Percentiles rank a stretch among this genome's conserved stretches.
Conservation (phyloP, 805 yeast genomes). For the Candida xyloterini region DNA sequence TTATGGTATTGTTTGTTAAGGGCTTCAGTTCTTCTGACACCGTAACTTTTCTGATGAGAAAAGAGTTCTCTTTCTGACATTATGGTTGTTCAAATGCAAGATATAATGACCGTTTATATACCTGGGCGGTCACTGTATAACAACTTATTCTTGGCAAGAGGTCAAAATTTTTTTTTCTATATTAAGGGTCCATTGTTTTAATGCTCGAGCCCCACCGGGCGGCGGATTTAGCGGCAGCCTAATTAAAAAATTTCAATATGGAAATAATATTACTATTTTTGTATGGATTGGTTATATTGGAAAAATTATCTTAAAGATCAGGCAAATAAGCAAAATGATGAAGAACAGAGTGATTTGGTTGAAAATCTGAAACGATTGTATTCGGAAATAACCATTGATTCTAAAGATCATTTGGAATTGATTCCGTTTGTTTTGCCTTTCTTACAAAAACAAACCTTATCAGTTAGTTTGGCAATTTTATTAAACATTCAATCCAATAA, state of each 20-base stretch:
- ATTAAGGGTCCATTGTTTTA: too few relatives aligned
- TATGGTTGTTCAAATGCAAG: too few relatives aligned
- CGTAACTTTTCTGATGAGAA: constrained; percentile 35
- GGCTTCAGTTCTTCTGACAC: constrained; percentile 56
- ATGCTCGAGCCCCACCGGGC: too few relatives aligned
- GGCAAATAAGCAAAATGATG: neutral
- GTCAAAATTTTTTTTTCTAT: neutral
- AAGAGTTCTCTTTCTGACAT: too few relatives aligned
- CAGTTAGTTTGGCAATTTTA: constrained; percentile 4
- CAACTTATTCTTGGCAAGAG: neutral
- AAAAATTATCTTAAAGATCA: neutral
- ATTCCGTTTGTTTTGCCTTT: constrained; percentile 3
- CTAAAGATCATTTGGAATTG: neutral
- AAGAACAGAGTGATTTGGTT: neutral
- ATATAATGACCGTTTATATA: too few relatives aligned
- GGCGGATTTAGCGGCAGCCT: neutral
- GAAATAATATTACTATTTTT: neutral
- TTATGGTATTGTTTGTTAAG: constrained; percentile 46
- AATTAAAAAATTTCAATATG: neutral
- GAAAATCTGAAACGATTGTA: neutral
- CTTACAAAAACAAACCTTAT: neutral
- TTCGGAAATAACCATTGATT: neutral
- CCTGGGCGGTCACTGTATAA: neutral
- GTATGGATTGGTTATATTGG: neutral
- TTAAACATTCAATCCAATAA: neutral